Percentiles rank a stretch among this genome's conserved stretches.
These are phyloP conservation scores for Tetracladium marchalianum DNA, from an alignment of 495 filamentous ascomycete genomes.

Conservation along the genomic window DNA sequence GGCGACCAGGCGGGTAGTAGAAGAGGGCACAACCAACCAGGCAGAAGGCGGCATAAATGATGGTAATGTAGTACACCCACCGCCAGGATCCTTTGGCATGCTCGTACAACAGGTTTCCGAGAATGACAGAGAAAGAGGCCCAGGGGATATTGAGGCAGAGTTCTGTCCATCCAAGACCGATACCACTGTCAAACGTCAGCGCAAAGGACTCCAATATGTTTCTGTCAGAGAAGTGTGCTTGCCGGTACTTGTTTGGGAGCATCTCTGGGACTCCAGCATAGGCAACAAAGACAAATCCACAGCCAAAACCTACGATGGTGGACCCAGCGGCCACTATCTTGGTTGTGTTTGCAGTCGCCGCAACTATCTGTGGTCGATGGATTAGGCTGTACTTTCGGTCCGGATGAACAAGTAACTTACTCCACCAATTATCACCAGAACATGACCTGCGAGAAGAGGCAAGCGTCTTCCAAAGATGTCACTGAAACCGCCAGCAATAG, in stretches of 20 bases:
- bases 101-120: slow-evolving; percentile 11
- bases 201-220: too few relatives aligned
- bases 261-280: slow-evolving; percentile 18
- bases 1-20: slow-evolving; percentile 25
- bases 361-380: slow-evolving; percentile 15
- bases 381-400: slow-evolving; percentile 9
- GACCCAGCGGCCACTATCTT: slow-evolving; percentile 19
- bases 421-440: slow-evolving; percentile 20
- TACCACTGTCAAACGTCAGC: not conserved
- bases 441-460: slow-evolving; percentile 18
- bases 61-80: slow-evolving; percentile 20
- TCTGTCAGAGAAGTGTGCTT: not conserved
- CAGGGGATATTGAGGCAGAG: slow-evolving; percentile 10
- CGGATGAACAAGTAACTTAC: slow-evolving; percentile 1
- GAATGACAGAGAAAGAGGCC: slow-evolving; percentile 12
- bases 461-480: slow-evolving; percentile 27
- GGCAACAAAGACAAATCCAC: slow-evolving; percentile 8
- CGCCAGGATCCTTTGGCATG: slow-evolving; percentile 8
- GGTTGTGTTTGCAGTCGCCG: slow-evolving; percentile 18
- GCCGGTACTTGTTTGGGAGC: slow-evolving; percentile 18
- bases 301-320: slow-evolving; percentile 11
- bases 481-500: slow-evolving; percentile 21
- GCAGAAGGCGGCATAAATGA: slow-evolving; percentile 20
- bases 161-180: slow-evolving; percentile 13
- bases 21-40: slow-evolving; percentile 20